Evolutionary conservation across 768 basidiomycete species (phyloP), one percentile per base, ranked within the genome.

Genomic region (Suillus variegatus): DNA sequence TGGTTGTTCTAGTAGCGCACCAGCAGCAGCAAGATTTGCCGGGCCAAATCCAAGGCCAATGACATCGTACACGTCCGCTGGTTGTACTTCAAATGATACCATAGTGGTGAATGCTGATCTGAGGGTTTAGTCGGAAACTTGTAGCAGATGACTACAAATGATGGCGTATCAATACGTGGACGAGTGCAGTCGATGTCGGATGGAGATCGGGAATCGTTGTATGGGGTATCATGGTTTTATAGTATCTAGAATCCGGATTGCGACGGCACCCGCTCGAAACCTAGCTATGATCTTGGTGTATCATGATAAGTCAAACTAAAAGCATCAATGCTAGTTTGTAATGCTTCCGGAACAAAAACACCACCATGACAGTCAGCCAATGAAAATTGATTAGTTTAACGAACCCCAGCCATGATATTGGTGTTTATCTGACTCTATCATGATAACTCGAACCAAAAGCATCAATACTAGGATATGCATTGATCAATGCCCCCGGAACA

Each of bases 11-110:
- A 83, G 71, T 66, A 84, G 75, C 25, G 83, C 82, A 12, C 80
- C 80, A 41, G 82, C 83, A 60, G 85, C 76, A 41, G 85, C 84
- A 64, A 86, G 75, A 68, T 85, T 84, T 3, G 84, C 81, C 28
- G 85, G 85, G 13, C 85, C 85, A 63, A 85, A 85, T 2, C 85
- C 85, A 18, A 85, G 70, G 55, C 83, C 82, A 62, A 86, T 75
- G 35, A 84, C 68, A 73, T 86, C 84, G 73, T 79, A 82, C 22
- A 72, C 40, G 10, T 0, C 7, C 3, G 12, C 18, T n/a, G 47
- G 1, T 14, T 58, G 57, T 13, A 56, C 58, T 60, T 57, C 16
- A 6, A 3, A 35, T 40, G 32, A 36, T 20, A 20, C 9, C 61
- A 62, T 62, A 52, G 4, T 20, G 36, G 14, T 8, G 54, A n/a